Percentiles rank a stretch among this genome's conserved stretches.
These are phyloP conservation scores for Yarrowia sp. DNA, from an alignment of 805 yeast species.

Conservation along the genomic window DNA sequence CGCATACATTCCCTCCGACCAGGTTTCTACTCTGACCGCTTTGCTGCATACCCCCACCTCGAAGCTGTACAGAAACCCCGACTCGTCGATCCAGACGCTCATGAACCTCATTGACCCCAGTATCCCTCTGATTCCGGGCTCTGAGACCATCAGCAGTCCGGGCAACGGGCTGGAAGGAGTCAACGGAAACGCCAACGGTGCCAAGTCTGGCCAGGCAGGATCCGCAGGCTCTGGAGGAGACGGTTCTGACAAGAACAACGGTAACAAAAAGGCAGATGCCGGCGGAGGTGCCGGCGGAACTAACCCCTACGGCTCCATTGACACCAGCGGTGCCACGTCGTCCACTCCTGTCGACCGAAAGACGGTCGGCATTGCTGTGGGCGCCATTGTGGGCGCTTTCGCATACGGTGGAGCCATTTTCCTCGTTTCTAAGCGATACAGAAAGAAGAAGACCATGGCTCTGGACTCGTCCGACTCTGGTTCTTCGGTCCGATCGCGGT, in stretches of 20 bases:
- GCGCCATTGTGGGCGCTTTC: conserved; percentile 79
- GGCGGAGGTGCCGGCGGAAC: conserved; percentile 40
- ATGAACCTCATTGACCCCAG: conserved; percentile 75
- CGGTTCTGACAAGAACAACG: conserved; percentile 27
- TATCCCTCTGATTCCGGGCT: conserved; percentile 55
- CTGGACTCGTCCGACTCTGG: conserved; percentile 41
- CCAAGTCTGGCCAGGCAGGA: conserved; percentile 22
- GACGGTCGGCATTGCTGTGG: conserved; percentile 80
- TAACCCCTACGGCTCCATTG: conserved; percentile 49
- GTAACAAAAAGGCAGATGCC: conserved; percentile 31
- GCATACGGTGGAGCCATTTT: conserved; percentile 68
- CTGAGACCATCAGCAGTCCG: conserved; percentile 41
- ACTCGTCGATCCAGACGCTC: conserved; percentile 61
- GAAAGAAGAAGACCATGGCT: conserved; percentile 43
- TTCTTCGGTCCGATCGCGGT: conserved; percentile 34
- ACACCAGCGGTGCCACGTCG: conserved; percentile 44
- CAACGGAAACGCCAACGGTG: conserved; percentile 40
- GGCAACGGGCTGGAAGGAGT: conserved; percentile 13
- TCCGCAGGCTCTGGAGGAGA: not conserved
- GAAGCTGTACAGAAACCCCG: conserved; percentile 64
- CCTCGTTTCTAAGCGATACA: conserved; percentile 60
- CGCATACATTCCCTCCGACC: conserved; percentile 73
- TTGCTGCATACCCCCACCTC: conserved; percentile 62
- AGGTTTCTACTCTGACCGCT: conserved; percentile 58
- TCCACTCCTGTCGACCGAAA: conserved; percentile 52